Conservation (phyloP, 176 grass and related monocot genomes). For the Oryza glumipatula region DNA sequence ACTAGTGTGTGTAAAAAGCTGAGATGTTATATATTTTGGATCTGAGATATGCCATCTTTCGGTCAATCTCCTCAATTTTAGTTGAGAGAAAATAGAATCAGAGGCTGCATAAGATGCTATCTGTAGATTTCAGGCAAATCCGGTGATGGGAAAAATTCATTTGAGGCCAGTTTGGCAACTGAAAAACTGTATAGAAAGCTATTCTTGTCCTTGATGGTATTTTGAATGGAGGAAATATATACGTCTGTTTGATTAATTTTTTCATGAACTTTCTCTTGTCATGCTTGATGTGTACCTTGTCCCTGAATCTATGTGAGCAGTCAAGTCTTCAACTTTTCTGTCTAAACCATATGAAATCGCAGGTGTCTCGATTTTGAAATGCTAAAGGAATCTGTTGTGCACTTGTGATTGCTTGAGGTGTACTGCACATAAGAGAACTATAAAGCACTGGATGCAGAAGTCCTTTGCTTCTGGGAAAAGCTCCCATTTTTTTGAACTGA, state of each 20-base stretch:
- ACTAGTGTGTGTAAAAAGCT: constrained; percentile 23
- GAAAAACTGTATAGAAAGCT: constrained; percentile 41
- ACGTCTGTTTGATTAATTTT: constrained; percentile 2
- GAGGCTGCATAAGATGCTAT: neutral
- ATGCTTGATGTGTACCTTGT: neutral
- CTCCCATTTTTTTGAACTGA: neutral
- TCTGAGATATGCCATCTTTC: neutral
- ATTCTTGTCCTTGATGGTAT: constrained; percentile 12
- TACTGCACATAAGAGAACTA: neutral
- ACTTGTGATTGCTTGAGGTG: neutral
- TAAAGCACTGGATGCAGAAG: neutral
- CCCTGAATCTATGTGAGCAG: neutral
- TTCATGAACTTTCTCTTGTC: neutral
- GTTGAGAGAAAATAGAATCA: constrained; percentile 5
- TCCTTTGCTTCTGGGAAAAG: neutral
- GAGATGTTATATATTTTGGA: constrained; percentile 14
- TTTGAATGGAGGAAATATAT: constrained; percentile 29
- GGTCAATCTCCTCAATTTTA: constrained; percentile 25
- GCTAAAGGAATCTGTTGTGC: neutral
- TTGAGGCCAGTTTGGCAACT: neutral
- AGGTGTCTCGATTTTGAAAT: neutral
- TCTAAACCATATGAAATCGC: neutral
- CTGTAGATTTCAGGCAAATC: constrained; percentile 13
- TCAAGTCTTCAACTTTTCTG: neutral
- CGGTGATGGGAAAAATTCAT: neutral